Evolutionary conservation across 116 monocot genomes (phyloP).

Genomic region (Cymodocea nodosa): DNA sequence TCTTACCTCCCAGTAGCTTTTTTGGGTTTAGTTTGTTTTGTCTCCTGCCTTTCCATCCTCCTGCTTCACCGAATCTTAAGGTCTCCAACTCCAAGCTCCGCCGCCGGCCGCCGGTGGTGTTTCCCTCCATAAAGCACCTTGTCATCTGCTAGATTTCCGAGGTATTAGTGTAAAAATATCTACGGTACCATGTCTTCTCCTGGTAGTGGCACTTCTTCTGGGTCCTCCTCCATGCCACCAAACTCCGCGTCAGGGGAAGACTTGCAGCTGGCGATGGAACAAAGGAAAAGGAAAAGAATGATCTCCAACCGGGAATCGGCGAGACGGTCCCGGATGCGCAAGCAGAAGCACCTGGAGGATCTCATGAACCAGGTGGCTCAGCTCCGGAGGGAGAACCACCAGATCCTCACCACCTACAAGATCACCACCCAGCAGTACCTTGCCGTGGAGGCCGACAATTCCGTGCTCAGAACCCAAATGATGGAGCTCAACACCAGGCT

Average conservation of each 20-base stretch:
- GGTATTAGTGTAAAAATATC: constrained; percentile 7
- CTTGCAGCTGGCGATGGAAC: constrained; percentile 23
- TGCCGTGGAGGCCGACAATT: constrained; percentile 45
- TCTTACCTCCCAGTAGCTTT: neutral
- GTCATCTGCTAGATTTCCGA: constrained; percentile 3
- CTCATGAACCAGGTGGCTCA: constrained; percentile 32
- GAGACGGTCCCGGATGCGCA: constrained; percentile 56
- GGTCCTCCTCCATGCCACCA: constrained; percentile 7
- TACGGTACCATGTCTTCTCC: constrained; percentile 8
- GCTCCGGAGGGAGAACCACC: constrained; percentile 41
- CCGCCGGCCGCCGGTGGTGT: too few species aligned
- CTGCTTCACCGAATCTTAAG: neutral
- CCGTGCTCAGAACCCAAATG: constrained; percentile 47
- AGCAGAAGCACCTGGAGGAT: constrained; percentile 77
- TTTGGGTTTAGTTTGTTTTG: neutral
- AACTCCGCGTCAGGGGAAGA: constrained; percentile 24
- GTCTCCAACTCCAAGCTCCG: neutral
- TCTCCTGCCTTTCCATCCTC: neutral
- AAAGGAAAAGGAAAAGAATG: constrained; percentile 58
- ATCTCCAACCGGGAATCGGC: constrained; percentile 78
- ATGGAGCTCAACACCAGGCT: constrained; percentile 43
- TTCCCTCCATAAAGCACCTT: neutral
- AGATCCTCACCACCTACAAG: constrained; percentile 25
- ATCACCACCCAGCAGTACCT: constrained; percentile 28
- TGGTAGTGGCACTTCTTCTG: constrained; percentile 23